A percentile compares a stretch with the other conserved stretches of the same genome.
Evolutionary conservation across 192 early-diverging fungal species (phyloP).

Genomic region (Backusella liffmaniae): DNA sequence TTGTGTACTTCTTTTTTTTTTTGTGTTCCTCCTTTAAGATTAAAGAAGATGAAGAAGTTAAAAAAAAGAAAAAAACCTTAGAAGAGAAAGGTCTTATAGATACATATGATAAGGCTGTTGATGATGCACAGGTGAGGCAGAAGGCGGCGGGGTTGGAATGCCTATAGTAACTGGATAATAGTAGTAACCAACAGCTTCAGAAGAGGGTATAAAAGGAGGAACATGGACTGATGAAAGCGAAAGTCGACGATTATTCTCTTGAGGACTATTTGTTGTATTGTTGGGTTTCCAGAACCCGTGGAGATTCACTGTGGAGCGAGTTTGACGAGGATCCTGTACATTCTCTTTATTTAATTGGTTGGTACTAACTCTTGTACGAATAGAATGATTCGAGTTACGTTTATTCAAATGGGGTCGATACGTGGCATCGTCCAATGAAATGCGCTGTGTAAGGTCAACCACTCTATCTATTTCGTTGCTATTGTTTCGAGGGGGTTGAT

Average conservation of each 20-base stretch:
- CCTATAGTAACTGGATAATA: constrained; percentile 18
- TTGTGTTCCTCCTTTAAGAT: not conserved
- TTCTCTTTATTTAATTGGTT: not conserved
- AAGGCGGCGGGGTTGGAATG: constrained; percentile 29
- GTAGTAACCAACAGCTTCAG: not conserved
- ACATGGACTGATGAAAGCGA: constrained; percentile 30
- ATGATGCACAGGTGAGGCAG: constrained; percentile 28
- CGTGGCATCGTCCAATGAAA: constrained; percentile 14
- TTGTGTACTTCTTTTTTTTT: not conserved
- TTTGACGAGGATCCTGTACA: constrained; percentile 17
- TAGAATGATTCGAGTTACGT: constrained; percentile 3
- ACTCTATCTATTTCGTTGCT: not conserved
- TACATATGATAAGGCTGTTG: constrained; percentile 12
- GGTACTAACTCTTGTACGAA: not conserved
- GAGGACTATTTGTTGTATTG: not conserved
- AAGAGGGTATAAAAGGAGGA: constrained; percentile 29
- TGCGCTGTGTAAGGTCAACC: constrained; percentile 19
- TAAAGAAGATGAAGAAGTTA: too few species aligned
- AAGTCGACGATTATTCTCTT: constrained; percentile 10
- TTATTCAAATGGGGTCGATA: not conserved
- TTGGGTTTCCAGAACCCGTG: constrained; percentile 17
- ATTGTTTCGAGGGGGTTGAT: not conserved
- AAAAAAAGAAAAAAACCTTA: not conserved
- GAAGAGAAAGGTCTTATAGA: not conserved
- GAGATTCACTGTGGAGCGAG: constrained; percentile 22